Percentiles rank a stretch among this genome's conserved stretches.
Evolutionary conservation across 2,329 filamentous ascomycete species (phyloP).

Genomic region (Mycogone perniciosa): DNA sequence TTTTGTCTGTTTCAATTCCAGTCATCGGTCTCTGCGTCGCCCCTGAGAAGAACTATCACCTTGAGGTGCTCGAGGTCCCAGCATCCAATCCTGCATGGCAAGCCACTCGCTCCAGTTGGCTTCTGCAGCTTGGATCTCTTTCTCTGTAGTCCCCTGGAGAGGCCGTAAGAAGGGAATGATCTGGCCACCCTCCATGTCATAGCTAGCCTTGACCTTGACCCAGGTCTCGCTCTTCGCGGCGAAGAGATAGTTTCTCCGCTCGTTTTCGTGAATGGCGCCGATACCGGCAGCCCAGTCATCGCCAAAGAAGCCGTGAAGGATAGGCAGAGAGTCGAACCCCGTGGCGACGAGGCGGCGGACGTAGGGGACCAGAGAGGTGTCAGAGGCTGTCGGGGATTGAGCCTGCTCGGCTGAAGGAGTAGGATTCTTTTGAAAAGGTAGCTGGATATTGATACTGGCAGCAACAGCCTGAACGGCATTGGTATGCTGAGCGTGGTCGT

Average conservation of each 20-base stretch:
- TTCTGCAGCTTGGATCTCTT: slow-evolving; percentile 79
- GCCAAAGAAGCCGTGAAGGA: slow-evolving; percentile 96
- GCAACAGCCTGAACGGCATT: slow-evolving; percentile 79
- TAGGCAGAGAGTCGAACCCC: slow-evolving; percentile 76
- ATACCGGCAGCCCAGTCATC: slow-evolving; percentile 81
- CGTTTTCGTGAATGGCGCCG: slow-evolving; percentile 76
- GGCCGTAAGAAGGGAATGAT: slow-evolving; percentile 82
- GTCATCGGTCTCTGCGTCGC: slow-evolving; percentile 24
- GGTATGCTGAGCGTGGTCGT: slow-evolving; percentile 84
- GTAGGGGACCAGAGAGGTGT: slow-evolving; percentile 64
- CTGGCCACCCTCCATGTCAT: slow-evolving; percentile 80
- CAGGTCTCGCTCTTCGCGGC: slow-evolving; percentile 89
- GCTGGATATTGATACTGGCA: slow-evolving; percentile 82
- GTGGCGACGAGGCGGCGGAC: slow-evolving; percentile 85
- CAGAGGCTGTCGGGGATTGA: slow-evolving; percentile 21
- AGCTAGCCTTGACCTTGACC: slow-evolving; percentile 81
- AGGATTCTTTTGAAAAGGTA: slow-evolving; percentile 70
- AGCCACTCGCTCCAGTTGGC: slow-evolving; percentile 89
- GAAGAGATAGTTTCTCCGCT: slow-evolving; percentile 91
- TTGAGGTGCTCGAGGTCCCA: slow-evolving; percentile 68
- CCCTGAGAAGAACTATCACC: slow-evolving; percentile 24
- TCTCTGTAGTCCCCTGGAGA: slow-evolving; percentile 66
- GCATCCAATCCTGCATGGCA: slow-evolving; percentile 97
- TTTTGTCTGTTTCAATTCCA: neutral
- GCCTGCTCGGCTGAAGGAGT: slow-evolving; percentile 12